Evolutionary conservation across 352 stramenopile genomes (phyloP).

Genomic region (Pythium myriotylum): DNA sequence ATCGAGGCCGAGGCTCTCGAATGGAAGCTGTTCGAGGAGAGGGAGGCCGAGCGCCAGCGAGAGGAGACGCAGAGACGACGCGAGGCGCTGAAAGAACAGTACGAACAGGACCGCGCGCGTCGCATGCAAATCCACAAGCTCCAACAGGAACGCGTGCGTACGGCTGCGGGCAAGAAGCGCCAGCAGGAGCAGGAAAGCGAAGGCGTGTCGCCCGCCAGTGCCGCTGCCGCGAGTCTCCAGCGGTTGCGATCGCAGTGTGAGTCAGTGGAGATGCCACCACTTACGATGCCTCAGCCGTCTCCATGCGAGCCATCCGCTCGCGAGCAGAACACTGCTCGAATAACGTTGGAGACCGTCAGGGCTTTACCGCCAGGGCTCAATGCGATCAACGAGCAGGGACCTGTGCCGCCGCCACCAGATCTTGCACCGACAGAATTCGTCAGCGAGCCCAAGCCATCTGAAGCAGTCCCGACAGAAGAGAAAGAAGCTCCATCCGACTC

Average conservation of each 20-base stretch:
- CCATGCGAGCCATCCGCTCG: neutral
- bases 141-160: slow-evolving; percentile 49
- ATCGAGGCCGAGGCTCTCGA: slow-evolving; percentile 63
- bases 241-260: slow-evolving; percentile 15
- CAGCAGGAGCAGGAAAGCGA: slow-evolving; percentile 17
- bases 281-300: neutral
- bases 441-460: neutral
- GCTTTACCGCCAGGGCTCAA: neutral
- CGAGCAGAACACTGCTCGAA: neutral
- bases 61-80: slow-evolving; percentile 50
- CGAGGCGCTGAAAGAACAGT: slow-evolving; percentile 59
- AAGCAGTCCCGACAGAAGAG: too few species aligned
- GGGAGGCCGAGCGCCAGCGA: slow-evolving; percentile 49
- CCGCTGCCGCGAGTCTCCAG: slow-evolving; percentile 1
- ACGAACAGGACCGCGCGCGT: slow-evolving; percentile 63
- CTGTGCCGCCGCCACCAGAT: slow-evolving; percentile 7
- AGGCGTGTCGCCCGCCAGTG: neutral
- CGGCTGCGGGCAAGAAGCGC: slow-evolving; percentile 24
- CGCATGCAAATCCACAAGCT: slow-evolving; percentile 70
- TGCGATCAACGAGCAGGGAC: slow-evolving; percentile 7
- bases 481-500: too few species aligned
- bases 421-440: neutral
- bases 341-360: neutral
- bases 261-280: neutral
- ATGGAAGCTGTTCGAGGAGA: slow-evolving; percentile 59